Base-by-base conservation (phyloP, 2,329 filamentous ascomycete genomes). In the Claviceps sp. region DNA sequence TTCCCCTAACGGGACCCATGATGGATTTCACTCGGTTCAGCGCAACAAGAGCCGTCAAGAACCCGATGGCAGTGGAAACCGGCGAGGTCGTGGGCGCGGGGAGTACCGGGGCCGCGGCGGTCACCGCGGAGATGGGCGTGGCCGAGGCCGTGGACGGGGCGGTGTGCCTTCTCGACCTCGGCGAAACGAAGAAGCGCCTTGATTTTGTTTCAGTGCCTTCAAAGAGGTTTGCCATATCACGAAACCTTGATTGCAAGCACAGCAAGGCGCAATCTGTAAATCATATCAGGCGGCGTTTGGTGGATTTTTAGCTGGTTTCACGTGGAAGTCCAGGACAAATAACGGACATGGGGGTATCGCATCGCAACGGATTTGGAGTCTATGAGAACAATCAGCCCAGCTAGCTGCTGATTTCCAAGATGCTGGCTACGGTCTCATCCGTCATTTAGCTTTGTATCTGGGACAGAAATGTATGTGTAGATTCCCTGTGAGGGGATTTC, bases 11-110 rank as follows among this genome's bases (percentile, higher is more conserved):
- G 73, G 74, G 26, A 54, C 66, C 49, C 74, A 75, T 57, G 85
- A 88, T 61, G 85, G 85, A 23, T 89, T 88, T 74, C 81, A 84
- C 54, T 80, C 84, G 61, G 85, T 88, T 11, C 79, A 79, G 60
- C 78, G 79, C 61, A 78, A 78, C 65, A 75, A 75, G 53, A 73
- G 72, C 50, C 76, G 76, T 52, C 73, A 74, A 60, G 75, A 73
- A 52, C 72, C 77, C 48, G 77, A 79, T 51, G 71, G 70, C 38
- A 65, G 69, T 51, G 68, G 60, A 53, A 60, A 57, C 50, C 62
- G 61, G 56, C 66, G 74, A 38, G 68, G 70, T 47, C 66, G 70
- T 42, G 71, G 75, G 39, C 71, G 75, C 55, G 72, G 73, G 44
- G 71, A 75, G 47, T 67, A 68, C 57, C 71, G 78, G 52, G 76